Percentiles rank a stretch among this genome's conserved stretches.
These are phyloP conservation scores for Phialophora chinensis DNA, from an alignment of 2,329 filamentous ascomycete genomes.

Conservation along the genomic window DNA sequence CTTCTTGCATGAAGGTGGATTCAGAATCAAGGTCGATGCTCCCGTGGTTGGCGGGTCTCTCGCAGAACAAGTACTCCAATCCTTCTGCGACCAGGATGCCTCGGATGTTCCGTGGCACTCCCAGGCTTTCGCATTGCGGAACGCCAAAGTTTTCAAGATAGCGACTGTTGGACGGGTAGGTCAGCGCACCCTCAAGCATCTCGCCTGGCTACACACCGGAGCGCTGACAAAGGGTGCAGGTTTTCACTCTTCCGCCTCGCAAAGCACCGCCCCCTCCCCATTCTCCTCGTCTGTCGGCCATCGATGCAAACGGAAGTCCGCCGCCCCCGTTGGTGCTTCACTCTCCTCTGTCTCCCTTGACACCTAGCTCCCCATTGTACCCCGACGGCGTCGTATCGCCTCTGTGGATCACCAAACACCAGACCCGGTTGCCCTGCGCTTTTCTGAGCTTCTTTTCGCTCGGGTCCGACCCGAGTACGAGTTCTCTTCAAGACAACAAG, in stretches of 20 bases:
- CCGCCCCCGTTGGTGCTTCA: constrained; percentile 68
- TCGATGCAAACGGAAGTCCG: constrained; percentile 52
- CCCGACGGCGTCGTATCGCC: constrained; percentile 86
- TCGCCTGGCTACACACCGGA: not conserved
- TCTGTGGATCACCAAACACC: constrained; percentile 87
- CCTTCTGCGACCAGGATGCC: constrained; percentile 70
- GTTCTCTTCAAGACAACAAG: constrained; percentile 81
- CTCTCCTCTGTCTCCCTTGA: constrained; percentile 89
- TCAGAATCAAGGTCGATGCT: constrained; percentile 72
- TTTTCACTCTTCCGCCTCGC: constrained; percentile 64
- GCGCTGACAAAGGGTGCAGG: constrained; percentile 43
- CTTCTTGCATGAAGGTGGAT: constrained; percentile 61
- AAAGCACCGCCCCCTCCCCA: constrained; percentile 66
- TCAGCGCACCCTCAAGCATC: constrained; percentile 44
- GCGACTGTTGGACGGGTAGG: constrained; percentile 81
- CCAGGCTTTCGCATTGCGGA: constrained; percentile 57
- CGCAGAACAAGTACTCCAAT: constrained; percentile 68
- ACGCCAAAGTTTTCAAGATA: constrained; percentile 68
- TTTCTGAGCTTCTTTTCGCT: constrained; percentile 83
- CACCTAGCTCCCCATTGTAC: constrained; percentile 79
- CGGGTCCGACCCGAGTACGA: constrained; percentile 72
- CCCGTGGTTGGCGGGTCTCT: constrained; percentile 69
- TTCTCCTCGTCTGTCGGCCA: constrained; percentile 56
- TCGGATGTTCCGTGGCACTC: constrained; percentile 70
- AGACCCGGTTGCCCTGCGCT: constrained; percentile 78